phyloP scores from a whole-genome alignment of 2,329 filamentous ascomycete genomes.

The Nemania sp. region DNA sequence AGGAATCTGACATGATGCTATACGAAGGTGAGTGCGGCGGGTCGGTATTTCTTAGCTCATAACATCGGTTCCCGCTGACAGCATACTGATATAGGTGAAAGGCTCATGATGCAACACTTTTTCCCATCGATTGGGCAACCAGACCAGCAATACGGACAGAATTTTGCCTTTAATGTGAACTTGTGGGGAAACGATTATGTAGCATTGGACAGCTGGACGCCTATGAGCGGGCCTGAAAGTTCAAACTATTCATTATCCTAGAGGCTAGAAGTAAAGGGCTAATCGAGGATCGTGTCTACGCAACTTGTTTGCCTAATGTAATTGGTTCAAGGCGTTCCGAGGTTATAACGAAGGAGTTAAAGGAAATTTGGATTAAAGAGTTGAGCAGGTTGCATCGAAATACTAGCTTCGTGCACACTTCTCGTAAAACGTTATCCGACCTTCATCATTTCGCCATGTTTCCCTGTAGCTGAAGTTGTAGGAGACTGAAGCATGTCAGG shows the following conservation, averaged over 20 bases:
- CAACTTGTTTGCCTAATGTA: not conserved
- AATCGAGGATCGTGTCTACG: not conserved
- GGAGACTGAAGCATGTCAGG: not conserved
- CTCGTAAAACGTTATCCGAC: not conserved
- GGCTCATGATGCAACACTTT: not conserved
- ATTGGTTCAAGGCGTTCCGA: not conserved
- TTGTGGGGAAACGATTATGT: conserved; percentile 1
- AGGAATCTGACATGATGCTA: not conserved
- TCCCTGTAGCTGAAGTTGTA: not conserved
- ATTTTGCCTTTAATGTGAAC: not conserved
- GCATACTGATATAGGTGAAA: not conserved
- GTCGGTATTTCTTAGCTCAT: not conserved
- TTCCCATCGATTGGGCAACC: not conserved
- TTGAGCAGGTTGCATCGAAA: not conserved
- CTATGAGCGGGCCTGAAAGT: not conserved
- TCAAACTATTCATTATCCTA: not conserved
- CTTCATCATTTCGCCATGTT: not conserved
- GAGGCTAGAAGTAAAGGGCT: not conserved
- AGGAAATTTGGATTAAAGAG: not conserved
- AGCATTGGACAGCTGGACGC: not conserved
- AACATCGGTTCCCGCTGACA: not conserved
- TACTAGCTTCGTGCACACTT: not conserved
- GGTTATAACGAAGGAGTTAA: not conserved
- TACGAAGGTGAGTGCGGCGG: not conserved
- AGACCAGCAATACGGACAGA: not conserved